Conservation (phyloP, 73 alveolate genomes). For the Paramecium tetraurelia region DNA sequence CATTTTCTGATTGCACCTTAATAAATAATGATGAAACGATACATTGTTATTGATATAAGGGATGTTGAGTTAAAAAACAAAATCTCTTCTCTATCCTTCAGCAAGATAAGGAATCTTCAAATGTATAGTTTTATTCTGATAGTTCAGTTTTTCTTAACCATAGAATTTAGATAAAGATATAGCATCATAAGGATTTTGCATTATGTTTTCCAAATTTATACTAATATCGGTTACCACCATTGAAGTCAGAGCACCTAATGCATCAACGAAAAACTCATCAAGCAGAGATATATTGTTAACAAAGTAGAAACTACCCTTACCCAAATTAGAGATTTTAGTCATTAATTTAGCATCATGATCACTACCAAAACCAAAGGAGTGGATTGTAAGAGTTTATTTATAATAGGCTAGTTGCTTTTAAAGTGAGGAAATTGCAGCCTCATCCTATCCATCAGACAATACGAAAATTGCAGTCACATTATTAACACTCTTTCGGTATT, state of each 20-base stretch:
- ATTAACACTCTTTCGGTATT: slow-evolving; percentile 64
- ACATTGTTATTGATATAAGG: not conserved
- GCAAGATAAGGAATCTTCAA: not conserved
- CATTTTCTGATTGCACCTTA: not conserved
- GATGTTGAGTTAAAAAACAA: not conserved
- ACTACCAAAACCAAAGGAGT: slow-evolving; percentile 83
- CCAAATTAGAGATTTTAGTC: slow-evolving; percentile 68
- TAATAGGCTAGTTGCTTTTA: slow-evolving; percentile 35
- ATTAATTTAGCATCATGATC: slow-evolving; percentile 79
- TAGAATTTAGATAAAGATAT: not conserved
- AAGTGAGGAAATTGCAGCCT: not conserved
- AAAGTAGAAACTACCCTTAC: slow-evolving; percentile 81
- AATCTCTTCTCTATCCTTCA: slow-evolving; percentile 44
- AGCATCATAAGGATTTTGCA: not conserved
- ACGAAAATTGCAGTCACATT: slow-evolving; percentile 68
- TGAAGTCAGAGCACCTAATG: slow-evolving; percentile 61
- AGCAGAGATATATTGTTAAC: slow-evolving; percentile 48
- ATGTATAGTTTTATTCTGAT: not conserved
- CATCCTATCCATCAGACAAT: slow-evolving; percentile 82
- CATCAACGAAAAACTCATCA: slow-evolving; percentile 59
- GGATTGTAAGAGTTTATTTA: slow-evolving; percentile 71
- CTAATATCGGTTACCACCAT: slow-evolving; percentile 45
- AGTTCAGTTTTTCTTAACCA: not conserved
- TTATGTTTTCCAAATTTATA: not conserved
- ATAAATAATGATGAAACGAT: not conserved